Percentiles rank a stretch among this genome's conserved stretches.
Evolutionary conservation across 331 rosid species (phyloP).

Genomic region (Acacia pycnantha): DNA sequence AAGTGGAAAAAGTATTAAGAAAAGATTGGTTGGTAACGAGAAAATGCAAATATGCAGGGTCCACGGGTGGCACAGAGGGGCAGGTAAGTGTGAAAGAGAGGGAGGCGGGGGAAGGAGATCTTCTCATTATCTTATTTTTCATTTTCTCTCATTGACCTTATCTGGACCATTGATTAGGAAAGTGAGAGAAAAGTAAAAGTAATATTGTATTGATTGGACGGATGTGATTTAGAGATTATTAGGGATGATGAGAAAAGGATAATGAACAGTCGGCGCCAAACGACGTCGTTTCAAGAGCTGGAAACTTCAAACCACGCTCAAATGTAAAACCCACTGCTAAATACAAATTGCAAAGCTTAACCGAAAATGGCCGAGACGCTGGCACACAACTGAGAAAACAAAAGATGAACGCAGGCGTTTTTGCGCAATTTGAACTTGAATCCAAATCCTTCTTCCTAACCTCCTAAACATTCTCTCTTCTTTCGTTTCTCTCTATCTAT

Average conservation of each 20-base stretch:
- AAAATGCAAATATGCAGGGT: not conserved
- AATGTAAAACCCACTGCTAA: not conserved
- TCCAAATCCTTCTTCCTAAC: not conserved
- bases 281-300: not conserved
- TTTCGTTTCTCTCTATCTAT: constrained; percentile 7
- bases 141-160: no score
- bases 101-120: no score
- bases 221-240: no score
- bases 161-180: no score
- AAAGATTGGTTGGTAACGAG: not conserved
- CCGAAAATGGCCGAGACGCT: not conserved
- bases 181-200: no score
- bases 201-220: no score
- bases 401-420: not conserved
- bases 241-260: no score
- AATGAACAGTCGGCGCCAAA: not conserved
- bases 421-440: not conserved
- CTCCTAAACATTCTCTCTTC: not conserved
- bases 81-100: not conserved
- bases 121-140: no score
- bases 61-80: no score
- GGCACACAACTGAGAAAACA: not conserved
- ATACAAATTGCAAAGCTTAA: not conserved
- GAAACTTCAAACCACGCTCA: not conserved
- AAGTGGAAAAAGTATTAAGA: not conserved